Evolutionary conservation across 495 filamentous ascomycete species (phyloP), one percentile per base, ranked within the genome.

Genomic region (Bombardia bombarda): DNA sequence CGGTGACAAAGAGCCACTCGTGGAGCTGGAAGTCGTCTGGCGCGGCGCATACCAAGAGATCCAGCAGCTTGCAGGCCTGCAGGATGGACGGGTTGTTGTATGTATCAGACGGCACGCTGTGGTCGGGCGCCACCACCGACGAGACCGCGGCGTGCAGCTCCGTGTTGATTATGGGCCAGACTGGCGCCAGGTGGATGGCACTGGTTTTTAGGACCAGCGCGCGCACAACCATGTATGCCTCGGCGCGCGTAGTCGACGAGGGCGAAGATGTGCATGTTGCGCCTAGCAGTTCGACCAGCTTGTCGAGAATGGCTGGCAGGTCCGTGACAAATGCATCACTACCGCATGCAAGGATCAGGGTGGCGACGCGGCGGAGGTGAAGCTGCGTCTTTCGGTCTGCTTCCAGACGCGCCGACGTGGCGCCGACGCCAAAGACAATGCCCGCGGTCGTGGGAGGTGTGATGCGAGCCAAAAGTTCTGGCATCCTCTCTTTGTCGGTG

Each of bases 381-480:
- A 95, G 77, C 56, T 96, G 90, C 7, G 89, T 85, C 61, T 84
- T 92, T 38, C 89, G 83, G 62, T 99, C 92, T 7, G 92, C 88
- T 66, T 99, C 92, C 32, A 88, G 69, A 45, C 92, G 75, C n/a
- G 92, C 92, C 18, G 90, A 90, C 25, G 85, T 90, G 6, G 92
- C 93, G 38, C 92, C 92, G 4, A 99, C 92, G 18, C 92, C 92
- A 49, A 99, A 99, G 60, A 99, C 87, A 42, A 97, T 94, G 13
- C 92, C 93, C 0, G 92, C 93, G n/a, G 92, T 85, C 13, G 87
- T 87, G 7, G 92, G 92, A 3, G 89, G 75, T 5, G 85, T 80
- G 26, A 97, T 70, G 20, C 88, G 80, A 30, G 74, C 70, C 12
- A 97, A 60, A 3, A 95, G 65, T 43, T 97, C 93, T 1, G 79